phyloP scores from a whole-genome alignment of 192 early-diverging fungal genomes.

The Dispira parvispora region DNA sequence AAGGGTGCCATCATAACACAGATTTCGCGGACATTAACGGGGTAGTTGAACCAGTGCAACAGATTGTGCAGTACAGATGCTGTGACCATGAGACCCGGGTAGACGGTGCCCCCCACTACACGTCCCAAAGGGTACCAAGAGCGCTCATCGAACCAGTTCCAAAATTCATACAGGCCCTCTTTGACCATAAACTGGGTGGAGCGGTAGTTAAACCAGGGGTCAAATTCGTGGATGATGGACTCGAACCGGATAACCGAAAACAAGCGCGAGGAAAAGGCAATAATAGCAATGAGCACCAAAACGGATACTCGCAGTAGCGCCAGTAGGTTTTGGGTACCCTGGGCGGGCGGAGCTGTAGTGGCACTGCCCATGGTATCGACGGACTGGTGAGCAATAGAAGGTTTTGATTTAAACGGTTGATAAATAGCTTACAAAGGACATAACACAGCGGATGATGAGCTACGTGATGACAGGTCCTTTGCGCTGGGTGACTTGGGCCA shows the following conservation, averaged over 20 bases:
- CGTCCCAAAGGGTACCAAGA: slow-evolving; percentile 98
- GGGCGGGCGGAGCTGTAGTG: not conserved
- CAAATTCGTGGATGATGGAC: slow-evolving; percentile 99
- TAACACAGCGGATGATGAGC: no score
- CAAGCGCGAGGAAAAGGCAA: slow-evolving; percentile 79
- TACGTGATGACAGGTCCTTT: no score
- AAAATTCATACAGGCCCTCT: slow-evolving; percentile 93
- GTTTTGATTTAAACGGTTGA: no score
- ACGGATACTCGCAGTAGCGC: slow-evolving; percentile 69
- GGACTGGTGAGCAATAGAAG: not conserved
- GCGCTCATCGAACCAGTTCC: slow-evolving; percentile 99
- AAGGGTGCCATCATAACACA: slow-evolving; percentile 95
- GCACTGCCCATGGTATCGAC: not conserved
- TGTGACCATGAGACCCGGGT: slow-evolving; percentile 99
- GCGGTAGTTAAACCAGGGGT: slow-evolving; percentile 99
- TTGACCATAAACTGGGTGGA: slow-evolving; percentile 83
- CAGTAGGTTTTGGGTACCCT: not conserved
- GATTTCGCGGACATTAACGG: slow-evolving; percentile 94
- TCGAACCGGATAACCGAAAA: slow-evolving; percentile 98
- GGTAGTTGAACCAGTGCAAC: slow-evolving; percentile 85
- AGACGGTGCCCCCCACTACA: slow-evolving; percentile 98
- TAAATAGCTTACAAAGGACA: no score
- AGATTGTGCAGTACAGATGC: slow-evolving; percentile 87
- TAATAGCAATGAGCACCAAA: slow-evolving; percentile 68
- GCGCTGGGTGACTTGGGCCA: no score